Evolutionary conservation across 805 yeast species (phyloP).

Genomic region (Yarrowia divulgata): DNA sequence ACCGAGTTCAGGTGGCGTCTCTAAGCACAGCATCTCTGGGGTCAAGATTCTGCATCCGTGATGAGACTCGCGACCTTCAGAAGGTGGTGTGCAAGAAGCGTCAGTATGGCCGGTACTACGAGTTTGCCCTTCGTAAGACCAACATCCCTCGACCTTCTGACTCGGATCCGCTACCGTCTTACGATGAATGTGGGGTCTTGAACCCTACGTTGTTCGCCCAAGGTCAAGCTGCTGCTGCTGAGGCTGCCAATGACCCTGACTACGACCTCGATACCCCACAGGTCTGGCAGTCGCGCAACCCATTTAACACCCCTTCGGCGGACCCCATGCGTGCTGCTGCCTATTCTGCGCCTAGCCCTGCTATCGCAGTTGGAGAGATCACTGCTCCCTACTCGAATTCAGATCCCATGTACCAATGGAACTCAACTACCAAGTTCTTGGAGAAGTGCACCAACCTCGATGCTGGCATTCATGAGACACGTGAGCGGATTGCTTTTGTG

Average conservation of each 20-base stretch:
- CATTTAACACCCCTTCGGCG: conserved; percentile 19
- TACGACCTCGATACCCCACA: conserved; percentile 22
- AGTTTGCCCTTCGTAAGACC: conserved; percentile 12
- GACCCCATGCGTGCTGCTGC: conserved; percentile 33
- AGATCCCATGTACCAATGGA: conserved; percentile 28
- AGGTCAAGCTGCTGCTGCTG: background rate
- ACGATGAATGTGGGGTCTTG: conserved; percentile 27
- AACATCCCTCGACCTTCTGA: conserved; percentile 28
- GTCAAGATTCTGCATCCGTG: conserved; percentile 18
- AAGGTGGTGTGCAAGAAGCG: conserved; percentile 37
- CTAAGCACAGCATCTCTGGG: conserved; percentile 33
- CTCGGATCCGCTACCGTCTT: conserved; percentile 40
- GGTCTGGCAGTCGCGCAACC: conserved; percentile 24
- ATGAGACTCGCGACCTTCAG: conserved; percentile 30
- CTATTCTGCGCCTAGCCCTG: conserved; percentile 24
- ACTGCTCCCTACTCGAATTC: conserved; percentile 18
- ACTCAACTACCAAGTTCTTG: conserved; percentile 20
- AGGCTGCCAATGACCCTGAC: conserved; percentile 15
- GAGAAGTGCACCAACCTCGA: conserved; percentile 29
- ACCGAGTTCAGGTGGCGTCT: conserved; percentile 36
- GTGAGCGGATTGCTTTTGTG: conserved; percentile 19
- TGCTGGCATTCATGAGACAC: conserved; percentile 26
- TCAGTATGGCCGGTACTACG: conserved; percentile 19
- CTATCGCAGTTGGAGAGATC: conserved; percentile 23
- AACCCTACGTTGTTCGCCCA: conserved; percentile 14